Base-by-base conservation (phyloP, 2,329 filamentous ascomycete genomes). In the Cercospora nicotianae region DNA sequence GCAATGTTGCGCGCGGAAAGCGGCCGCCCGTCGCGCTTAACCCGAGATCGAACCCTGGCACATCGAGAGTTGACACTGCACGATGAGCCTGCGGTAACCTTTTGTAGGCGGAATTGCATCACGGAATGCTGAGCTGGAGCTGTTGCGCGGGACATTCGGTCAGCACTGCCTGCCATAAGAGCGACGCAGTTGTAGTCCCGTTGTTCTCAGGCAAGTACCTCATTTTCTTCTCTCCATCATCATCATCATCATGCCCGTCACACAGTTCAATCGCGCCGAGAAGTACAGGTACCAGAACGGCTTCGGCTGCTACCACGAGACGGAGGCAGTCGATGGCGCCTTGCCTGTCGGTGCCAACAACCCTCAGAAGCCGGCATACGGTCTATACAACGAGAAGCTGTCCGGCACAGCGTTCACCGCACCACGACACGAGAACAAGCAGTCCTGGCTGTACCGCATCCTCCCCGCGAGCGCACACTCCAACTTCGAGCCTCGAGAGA, bases 221-320 rank as follows among this genome's bases (percentile, higher is more conserved):
- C 20, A 26, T 9, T 58, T 51, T 13, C 23, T 18, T 10, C 51
- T 39, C 23, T 31, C 33, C 53, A 42, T 42, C 39, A 16, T 39
- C 62, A 16, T 39, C 62, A 59, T 12, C 64, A 65, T 70, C 51
- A 91, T 91, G 89, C 89, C 89, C 72, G 83, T 85, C 75, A 90
- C 88, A 33, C 80, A 86, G 16, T 91, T 91, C 81, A 83, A 79
- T 59, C 83, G 86, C 67, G 83, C 85, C 45, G 89, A 91, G 77
- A 89, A 87, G 72, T 95, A 95, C 83, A 84, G 83, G 67, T 95
- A 95, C 80, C 89, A 89, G 76, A 91, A 89, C 82, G 92, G 92
- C 78, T 94, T 95, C 82, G 86, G 87, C 79, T 88, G 85, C 59
- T 90, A 94, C 77, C 87, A 93, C 78, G 90, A 94, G 90, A 88